Evolutionary conservation across 345 rosid genomes (phyloP).

Genomic region (Gossypium arboreum): DNA sequence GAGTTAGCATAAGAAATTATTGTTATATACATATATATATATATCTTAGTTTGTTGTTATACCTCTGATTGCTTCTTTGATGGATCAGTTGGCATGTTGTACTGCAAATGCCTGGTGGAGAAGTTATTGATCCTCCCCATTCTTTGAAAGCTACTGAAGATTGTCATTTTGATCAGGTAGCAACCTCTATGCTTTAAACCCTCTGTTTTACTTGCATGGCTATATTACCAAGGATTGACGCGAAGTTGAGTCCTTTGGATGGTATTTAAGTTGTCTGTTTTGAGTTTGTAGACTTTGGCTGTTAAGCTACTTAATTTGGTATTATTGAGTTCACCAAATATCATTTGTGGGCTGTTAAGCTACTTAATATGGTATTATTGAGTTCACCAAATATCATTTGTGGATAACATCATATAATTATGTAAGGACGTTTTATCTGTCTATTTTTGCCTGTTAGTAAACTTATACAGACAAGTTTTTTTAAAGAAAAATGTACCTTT

Average conservation of each 20-base stretch:
- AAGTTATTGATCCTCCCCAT: conserved; percentile 66
- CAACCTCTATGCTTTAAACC: conserved; percentile 7
- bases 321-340: not conserved
- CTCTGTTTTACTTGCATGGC: not conserved
- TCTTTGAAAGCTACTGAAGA: conserved; percentile 66
- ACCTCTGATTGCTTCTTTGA: conserved; percentile 9
- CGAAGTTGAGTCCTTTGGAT: not conserved
- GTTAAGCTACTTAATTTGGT: not conserved
- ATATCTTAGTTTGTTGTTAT: not conserved
- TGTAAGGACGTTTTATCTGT: not conserved
- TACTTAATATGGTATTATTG: not conserved
- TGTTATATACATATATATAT: not conserved
- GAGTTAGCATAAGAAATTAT: not conserved
- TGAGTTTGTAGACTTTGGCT: not conserved
- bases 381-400: not conserved
- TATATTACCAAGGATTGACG: not conserved
- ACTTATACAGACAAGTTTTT: not conserved
- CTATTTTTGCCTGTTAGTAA: not conserved
- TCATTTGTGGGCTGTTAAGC: not conserved
- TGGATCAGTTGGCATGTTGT: conserved; percentile 70
- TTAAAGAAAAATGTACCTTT: not conserved
- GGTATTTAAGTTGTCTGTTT: not conserved
- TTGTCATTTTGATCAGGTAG: conserved; percentile 59
- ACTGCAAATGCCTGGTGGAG: conserved; percentile 67
- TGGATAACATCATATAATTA: not conserved